Evolutionary conservation across 805 yeast genomes (phyloP).

Genomic region (Lipomyces mesembrius): DNA sequence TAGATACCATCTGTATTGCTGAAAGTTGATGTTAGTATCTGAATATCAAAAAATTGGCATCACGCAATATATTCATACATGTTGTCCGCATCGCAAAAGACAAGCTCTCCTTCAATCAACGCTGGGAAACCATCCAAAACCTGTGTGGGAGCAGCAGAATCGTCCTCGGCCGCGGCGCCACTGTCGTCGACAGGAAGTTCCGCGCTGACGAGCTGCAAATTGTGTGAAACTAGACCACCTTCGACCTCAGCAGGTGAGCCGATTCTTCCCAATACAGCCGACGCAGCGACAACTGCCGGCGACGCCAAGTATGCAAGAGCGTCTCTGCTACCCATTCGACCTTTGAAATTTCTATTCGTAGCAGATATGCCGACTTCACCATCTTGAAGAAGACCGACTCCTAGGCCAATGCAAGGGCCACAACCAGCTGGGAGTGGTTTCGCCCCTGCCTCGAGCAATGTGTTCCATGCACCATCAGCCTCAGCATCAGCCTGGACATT

Average conservation of each 20-base stretch:
- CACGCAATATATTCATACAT: conserved; percentile 23
- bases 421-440: conserved; percentile 97
- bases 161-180: conserved; percentile 43
- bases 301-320: conserved; percentile 95
- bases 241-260: conserved; percentile 87
- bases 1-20: conserved; percentile 97
- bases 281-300: conserved; percentile 98
- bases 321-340: conserved; percentile 98
- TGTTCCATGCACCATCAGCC: conserved; percentile 88
- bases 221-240: conserved; percentile 51
- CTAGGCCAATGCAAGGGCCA: conserved; percentile 99
- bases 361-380: conserved; percentile 99
- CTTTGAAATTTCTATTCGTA: conserved; percentile 97
- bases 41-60: not conserved
- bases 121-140: conserved; percentile 91
- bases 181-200: conserved; percentile 47
- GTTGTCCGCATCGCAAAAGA: conserved; percentile 91
- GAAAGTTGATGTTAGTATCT: conserved; percentile 44
- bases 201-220: conserved; percentile 39
- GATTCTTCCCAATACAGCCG: conserved; percentile 93
- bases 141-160: conserved; percentile 58
- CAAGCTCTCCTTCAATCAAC: conserved; percentile 85
- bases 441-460: conserved; percentile 88
- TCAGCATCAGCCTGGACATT: conserved; percentile 93
- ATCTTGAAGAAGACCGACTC: conserved; percentile 87